Conservation (phyloP, 2,329 filamentous ascomycete genomes). For the Neonectria neomacrospora region DNA sequence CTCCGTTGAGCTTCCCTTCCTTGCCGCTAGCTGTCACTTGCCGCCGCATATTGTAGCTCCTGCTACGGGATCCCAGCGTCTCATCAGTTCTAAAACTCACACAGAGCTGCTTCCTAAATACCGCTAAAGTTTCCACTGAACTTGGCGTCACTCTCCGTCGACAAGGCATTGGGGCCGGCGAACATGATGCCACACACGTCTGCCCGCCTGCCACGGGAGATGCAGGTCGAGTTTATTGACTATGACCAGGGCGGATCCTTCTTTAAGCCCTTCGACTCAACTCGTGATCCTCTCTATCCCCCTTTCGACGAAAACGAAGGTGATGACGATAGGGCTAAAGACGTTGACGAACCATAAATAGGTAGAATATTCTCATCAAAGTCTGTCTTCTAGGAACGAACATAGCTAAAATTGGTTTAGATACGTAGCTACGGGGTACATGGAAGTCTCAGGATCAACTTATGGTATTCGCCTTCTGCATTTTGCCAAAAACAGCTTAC, state of each 20-base stretch:
- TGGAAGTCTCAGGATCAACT: too few relatives aligned
- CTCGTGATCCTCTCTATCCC: background rate
- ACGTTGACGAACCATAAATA: too few relatives aligned
- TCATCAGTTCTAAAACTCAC: background rate
- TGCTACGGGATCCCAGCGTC: background rate
- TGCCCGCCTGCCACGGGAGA: background rate
- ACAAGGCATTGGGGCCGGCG: background rate
- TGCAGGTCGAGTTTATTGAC: background rate
- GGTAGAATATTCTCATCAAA: too few relatives aligned
- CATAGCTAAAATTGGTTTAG: too few relatives aligned
- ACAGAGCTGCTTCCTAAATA: background rate
- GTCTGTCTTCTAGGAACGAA: too few relatives aligned
- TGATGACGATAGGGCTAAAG: too few relatives aligned
- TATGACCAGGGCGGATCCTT: background rate
- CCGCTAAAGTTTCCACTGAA: background rate
- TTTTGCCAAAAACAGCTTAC: background rate
- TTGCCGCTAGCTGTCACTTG: background rate
- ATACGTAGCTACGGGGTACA: too few relatives aligned
- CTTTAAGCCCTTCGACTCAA: background rate
- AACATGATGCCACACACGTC: background rate
- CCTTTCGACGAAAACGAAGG: background rate
- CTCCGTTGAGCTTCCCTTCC: background rate
- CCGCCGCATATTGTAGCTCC: background rate
- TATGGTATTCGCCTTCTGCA: background rate
- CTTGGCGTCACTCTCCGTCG: background rate